phyloP scores from a whole-genome alignment of 345 rosid genomes.

The Anacardium occidentale region DNA sequence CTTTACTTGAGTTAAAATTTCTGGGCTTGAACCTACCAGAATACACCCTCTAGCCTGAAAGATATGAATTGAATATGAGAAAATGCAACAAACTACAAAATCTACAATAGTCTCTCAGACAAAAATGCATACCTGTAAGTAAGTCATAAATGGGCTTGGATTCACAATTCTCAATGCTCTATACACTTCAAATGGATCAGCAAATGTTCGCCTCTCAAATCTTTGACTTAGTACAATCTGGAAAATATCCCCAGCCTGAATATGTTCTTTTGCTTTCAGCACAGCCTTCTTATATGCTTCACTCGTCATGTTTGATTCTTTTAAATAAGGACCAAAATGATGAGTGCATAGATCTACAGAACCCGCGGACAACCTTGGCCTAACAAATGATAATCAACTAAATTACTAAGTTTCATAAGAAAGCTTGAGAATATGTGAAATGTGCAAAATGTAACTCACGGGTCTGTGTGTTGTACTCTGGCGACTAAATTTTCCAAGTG shows the following conservation, averaged over 20 bases:
- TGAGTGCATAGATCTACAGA: constrained; percentile 49
- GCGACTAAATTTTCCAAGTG: constrained; percentile 44
- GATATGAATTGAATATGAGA: not conserved
- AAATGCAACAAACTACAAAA: constrained; percentile 12
- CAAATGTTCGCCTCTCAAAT: constrained; percentile 83
- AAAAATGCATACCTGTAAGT: constrained; percentile 59
- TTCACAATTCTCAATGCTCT: constrained; percentile 85
- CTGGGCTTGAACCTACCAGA: constrained; percentile 92
- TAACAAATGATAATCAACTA: constrained; percentile 29
- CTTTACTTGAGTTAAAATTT: constrained; percentile 80
- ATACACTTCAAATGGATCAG: constrained; percentile 87
- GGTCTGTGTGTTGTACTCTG: constrained; percentile 38
- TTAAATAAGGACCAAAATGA: constrained; percentile 59
- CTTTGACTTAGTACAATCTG: constrained; percentile 86
- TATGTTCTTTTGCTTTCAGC: constrained; percentile 75
- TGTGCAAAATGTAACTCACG: constrained; percentile 35
- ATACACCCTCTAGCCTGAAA: constrained; percentile 82
- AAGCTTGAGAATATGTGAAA: not conserved
- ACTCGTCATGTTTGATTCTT: constrained; percentile 61
- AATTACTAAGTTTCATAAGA: not conserved
- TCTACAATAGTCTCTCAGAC: not conserved
- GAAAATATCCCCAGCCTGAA: constrained; percentile 85
- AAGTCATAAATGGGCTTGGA: constrained; percentile 94
- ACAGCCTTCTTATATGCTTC: constrained; percentile 71
- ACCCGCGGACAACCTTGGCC: constrained; percentile 59